phyloP scores from a whole-genome alignment of 768 basidiomycete species.

The Leucocoprinus leucothites region DNA sequence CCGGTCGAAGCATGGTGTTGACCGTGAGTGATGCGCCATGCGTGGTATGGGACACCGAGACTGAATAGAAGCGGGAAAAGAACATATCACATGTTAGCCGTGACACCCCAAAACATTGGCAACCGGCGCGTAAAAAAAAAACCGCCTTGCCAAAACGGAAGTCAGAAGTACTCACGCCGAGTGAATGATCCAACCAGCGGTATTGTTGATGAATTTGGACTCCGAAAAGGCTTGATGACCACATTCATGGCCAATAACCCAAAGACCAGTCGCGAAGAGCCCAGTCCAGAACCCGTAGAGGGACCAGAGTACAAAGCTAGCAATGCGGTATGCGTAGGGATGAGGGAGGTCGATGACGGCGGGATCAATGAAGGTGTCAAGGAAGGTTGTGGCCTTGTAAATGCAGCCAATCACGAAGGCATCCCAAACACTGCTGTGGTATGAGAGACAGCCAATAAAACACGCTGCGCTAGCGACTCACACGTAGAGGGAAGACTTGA shows the following conservation, averaged over 20 bases:
- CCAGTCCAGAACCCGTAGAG: constrained; percentile 81
- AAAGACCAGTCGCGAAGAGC: constrained; percentile 87
- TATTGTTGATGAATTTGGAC: constrained; percentile 87
- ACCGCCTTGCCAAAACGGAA: constrained; percentile 22
- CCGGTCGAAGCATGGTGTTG: constrained; percentile 95
- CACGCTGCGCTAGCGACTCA: constrained; percentile 30
- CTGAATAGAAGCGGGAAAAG: constrained; percentile 34
- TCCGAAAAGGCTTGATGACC: constrained; percentile 97
- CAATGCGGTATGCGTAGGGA: constrained; percentile 58
- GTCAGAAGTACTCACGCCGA: constrained; percentile 56
- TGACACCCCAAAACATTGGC: constrained; percentile 12
- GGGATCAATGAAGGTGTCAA: constrained; percentile 62
- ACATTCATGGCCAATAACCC: constrained; percentile 94
- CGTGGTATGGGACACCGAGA: constrained; percentile 94
- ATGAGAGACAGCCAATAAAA: neutral
- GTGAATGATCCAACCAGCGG: constrained; percentile 90
- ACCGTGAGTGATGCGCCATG: constrained; percentile 92
- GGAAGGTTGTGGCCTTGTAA: constrained; percentile 64
- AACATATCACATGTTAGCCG: constrained; percentile 19
- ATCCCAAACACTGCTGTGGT: constrained; percentile 63
- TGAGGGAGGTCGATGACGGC: constrained; percentile 51
- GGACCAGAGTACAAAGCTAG: constrained; percentile 70
- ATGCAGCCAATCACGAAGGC: constrained; percentile 60
- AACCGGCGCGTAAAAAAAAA: constrained; percentile 12
- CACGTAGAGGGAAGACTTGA: constrained; percentile 79